These are phyloP conservation scores for Chlorella vulgaris DNA, from an alignment of 139 green algal genomes.

Conservation along the genomic window DNA sequence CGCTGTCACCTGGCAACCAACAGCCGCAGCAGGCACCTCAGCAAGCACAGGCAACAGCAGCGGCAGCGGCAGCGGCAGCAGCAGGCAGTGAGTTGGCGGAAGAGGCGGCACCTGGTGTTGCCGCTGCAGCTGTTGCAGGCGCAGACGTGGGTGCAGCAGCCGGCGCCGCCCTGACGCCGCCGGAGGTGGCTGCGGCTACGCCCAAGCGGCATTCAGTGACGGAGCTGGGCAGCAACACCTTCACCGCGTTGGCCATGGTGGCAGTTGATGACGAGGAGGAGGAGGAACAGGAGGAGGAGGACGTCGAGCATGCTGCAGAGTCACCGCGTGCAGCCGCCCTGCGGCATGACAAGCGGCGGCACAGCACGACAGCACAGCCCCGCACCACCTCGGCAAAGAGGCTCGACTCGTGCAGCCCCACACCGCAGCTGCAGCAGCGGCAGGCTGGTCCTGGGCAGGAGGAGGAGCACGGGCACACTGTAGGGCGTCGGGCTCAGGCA, in stretches of 20 bases:
- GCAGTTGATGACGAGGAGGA: neutral
- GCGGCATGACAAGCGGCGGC: neutral
- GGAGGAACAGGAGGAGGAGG: neutral
- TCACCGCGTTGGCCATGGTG: neutral
- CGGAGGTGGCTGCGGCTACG: neutral
- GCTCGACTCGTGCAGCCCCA: no score
- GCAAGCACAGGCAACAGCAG: neutral
- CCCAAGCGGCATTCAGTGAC: constrained; percentile 1
- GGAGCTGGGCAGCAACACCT: neutral
- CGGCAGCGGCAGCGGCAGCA: neutral
- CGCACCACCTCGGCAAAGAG: neutral
- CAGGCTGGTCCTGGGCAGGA: neutral
- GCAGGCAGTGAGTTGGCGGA: neutral
- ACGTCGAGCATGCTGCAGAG: no score
- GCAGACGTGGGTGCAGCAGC: neutral
- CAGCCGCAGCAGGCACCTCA: neutral
- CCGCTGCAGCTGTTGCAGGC: neutral
- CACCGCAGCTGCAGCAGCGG: neutral
- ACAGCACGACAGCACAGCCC: neutral
- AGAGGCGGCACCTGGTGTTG: neutral
- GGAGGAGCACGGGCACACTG: neutral
- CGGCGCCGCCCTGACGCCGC: neutral
- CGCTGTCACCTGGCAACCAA: neutral
- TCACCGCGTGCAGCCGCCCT: neutral
- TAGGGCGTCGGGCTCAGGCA: no score